Percentiles rank a stretch among this genome's conserved stretches.
Evolutionary conservation across 495 filamentous ascomycete species (phyloP).

Genomic region (Talaromyces ruber): DNA sequence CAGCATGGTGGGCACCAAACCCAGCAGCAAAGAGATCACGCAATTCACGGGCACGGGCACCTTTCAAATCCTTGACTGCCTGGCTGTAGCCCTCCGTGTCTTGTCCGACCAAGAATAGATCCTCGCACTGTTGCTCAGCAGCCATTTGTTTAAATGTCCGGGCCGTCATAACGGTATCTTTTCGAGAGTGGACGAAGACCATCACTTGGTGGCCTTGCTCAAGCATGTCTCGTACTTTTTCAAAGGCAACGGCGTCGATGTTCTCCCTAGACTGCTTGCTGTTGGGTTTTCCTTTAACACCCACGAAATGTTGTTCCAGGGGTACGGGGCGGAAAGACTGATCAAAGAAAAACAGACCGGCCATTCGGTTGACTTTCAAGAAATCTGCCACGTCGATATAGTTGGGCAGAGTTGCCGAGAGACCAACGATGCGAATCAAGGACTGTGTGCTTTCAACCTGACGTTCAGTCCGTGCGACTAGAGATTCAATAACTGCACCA

Average conservation of each 20-base stretch:
- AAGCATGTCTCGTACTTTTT: conserved; percentile 94
- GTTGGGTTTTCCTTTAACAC: conserved; percentile 84
- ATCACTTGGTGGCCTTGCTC: conserved; percentile 86
- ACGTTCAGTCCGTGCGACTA: conserved; percentile 88
- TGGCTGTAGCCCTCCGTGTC: conserved; percentile 67
- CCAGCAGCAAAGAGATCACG: conserved; percentile 84
- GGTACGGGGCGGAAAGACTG: conserved; percentile 91
- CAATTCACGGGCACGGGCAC: conserved; percentile 73
- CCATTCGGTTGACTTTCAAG: conserved; percentile 86
- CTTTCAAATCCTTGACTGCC: conserved; percentile 73
- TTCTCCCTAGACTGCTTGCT: conserved; percentile 76
- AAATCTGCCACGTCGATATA: conserved; percentile 96
- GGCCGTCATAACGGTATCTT: conserved; percentile 85
- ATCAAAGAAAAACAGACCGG: conserved; percentile 96
- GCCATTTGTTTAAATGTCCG: conserved; percentile 82
- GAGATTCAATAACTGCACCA: conserved; percentile 88
- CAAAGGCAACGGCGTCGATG: conserved; percentile 73
- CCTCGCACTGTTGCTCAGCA: conserved; percentile 61
- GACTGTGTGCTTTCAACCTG: conserved; percentile 98
- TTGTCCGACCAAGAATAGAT: conserved; percentile 56
- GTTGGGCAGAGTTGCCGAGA: conserved; percentile 93
- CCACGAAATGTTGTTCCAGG: conserved; percentile 94
- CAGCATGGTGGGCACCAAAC: conserved; percentile 91
- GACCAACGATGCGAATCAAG: conserved; percentile 88
- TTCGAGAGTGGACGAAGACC: conserved; percentile 94